phyloP scores from a whole-genome alignment of 768 basidiomycete species.

The Mrakia hoshinonis region DNA sequence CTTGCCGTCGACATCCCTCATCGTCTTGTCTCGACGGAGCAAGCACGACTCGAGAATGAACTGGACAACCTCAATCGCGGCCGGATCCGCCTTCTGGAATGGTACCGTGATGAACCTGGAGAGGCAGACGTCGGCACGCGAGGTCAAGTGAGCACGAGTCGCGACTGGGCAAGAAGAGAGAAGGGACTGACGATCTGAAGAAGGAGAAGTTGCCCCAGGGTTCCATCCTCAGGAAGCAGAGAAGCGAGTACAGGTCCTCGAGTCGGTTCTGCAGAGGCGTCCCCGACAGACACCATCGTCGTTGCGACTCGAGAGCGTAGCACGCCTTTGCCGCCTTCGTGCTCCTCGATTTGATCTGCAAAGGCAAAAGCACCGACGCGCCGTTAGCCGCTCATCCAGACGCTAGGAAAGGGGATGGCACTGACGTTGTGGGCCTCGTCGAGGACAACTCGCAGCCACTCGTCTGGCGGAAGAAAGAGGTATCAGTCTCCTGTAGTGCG shows the following conservation, averaged over 20 bases:
- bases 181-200: slow-evolving; percentile 60
- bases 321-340: slow-evolving; percentile 81
- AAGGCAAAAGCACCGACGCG: no score
- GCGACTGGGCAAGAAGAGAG: neutral
- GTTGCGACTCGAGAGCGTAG: slow-evolving; percentile 66
- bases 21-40: slow-evolving; percentile 83
- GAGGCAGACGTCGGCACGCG: neutral
- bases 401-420: no score
- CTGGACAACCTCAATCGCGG: slow-evolving; percentile 89
- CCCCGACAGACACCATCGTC: slow-evolving; percentile 86
- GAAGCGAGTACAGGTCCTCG: slow-evolving; percentile 79
- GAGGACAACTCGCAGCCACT: slow-evolving; percentile 72
- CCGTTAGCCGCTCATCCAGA: no score
- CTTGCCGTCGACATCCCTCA: slow-evolving; percentile 77
- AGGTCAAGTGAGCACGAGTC: neutral
- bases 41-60: slow-evolving; percentile 82
- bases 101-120: slow-evolving; percentile 78
- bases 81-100: slow-evolving; percentile 80
- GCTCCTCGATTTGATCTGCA: slow-evolving; percentile 66
- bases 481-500: no score
- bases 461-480: slow-evolving; percentile 45
- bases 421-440: slow-evolving; percentile 72
- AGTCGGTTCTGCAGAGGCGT: slow-evolving; percentile 93
- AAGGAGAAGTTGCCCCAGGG: slow-evolving; percentile 46
- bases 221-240: slow-evolving; percentile 44